These are phyloP conservation scores for Jamesozyma jinghongensis DNA, from an alignment of 805 yeast genomes.

Conservation along the genomic window DNA sequence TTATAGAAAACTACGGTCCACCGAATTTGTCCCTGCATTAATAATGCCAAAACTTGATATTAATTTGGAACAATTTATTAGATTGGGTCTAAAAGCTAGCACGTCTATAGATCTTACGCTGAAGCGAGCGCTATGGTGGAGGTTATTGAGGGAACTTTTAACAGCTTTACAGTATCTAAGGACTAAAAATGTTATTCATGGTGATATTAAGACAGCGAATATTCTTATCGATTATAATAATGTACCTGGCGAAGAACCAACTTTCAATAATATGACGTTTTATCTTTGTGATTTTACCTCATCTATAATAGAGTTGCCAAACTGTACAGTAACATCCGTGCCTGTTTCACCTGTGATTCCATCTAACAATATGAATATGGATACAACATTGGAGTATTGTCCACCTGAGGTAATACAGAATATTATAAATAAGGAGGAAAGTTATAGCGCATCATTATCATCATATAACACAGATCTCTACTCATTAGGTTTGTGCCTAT, in stretches of 20 bases:
- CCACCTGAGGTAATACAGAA: slow-evolving; percentile 11
- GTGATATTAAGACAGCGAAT: slow-evolving; percentile 19
- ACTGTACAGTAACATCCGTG: neutral
- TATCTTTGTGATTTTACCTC: slow-evolving; percentile 17
- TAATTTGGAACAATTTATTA: slow-evolving; percentile 9
- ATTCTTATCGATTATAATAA: slow-evolving; percentile 6
- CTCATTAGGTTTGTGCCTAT: slow-evolving; percentile 13
- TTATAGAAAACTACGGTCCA: slow-evolving; percentile 4
- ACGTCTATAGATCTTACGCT: neutral
- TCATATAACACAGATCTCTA: slow-evolving; percentile 12
- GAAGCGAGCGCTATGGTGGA: slow-evolving; percentile 10
- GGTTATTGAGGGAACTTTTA: slow-evolving; percentile 5
- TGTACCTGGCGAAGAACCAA: neutral
- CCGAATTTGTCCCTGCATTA: slow-evolving; percentile 10
- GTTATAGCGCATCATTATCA: neutral
- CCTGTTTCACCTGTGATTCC: neutral
- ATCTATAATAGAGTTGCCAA: slow-evolving; percentile 3
- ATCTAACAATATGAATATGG: slow-evolving; percentile 3
- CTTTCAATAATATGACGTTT: slow-evolving; percentile 4
- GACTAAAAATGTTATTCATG: slow-evolving; percentile 10
- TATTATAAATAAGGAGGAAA: neutral
- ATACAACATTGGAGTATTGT: slow-evolving; percentile 17
- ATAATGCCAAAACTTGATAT: slow-evolving; percentile 8
- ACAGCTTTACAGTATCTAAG: slow-evolving; percentile 8
- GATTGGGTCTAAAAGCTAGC: neutral